Conservation (phyloP, 148 eudicot species). For the Rhododendron mucronatum region DNA sequence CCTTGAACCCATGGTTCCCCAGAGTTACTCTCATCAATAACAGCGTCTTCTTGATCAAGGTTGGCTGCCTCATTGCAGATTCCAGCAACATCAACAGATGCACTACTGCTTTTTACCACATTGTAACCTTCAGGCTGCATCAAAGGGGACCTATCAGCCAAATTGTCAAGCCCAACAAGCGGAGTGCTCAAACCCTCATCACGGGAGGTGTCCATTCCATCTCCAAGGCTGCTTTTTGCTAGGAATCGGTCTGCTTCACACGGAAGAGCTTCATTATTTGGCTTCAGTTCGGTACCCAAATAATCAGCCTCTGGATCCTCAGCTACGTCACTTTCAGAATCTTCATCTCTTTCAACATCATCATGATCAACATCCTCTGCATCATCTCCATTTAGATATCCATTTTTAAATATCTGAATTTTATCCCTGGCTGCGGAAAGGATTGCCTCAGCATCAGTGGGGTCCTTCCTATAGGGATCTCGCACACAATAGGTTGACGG, state of each 20-base stretch:
- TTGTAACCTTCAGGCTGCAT: constrained; percentile 27
- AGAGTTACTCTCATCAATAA: constrained; percentile 56
- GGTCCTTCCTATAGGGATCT: constrained; percentile 75
- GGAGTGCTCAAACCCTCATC: constrained; percentile 18
- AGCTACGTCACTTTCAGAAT: constrained; percentile 78
- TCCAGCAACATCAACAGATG: constrained; percentile 27
- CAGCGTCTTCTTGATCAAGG: constrained; percentile 47
- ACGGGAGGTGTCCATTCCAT: constrained; percentile 24
- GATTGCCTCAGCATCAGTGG: constrained; percentile 62
- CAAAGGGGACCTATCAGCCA: constrained; percentile 22
- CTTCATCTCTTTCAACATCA: constrained; percentile 75
- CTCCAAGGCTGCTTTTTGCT: constrained; percentile 21
- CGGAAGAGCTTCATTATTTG: constrained; percentile 28
- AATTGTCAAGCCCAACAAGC: constrained; percentile 23
- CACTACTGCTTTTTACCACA: constrained; percentile 26
- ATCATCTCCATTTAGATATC: constrained; percentile 55
- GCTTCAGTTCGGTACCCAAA: constrained; percentile 40
- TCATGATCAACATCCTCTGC: constrained; percentile 70
- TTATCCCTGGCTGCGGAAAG: constrained; percentile 72
- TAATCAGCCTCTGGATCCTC: constrained; percentile 86
- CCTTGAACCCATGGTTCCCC: constrained; percentile 93
- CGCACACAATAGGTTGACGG: constrained; percentile 93
- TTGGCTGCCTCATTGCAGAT: constrained; percentile 20
- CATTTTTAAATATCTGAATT: constrained; percentile 53
- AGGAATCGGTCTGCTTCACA: constrained; percentile 23